Percentiles rank a stretch among this genome's conserved stretches.
phyloP scores from a whole-genome alignment of 2,329 filamentous ascomycete species.

The Penicillium digitatum region DNA sequence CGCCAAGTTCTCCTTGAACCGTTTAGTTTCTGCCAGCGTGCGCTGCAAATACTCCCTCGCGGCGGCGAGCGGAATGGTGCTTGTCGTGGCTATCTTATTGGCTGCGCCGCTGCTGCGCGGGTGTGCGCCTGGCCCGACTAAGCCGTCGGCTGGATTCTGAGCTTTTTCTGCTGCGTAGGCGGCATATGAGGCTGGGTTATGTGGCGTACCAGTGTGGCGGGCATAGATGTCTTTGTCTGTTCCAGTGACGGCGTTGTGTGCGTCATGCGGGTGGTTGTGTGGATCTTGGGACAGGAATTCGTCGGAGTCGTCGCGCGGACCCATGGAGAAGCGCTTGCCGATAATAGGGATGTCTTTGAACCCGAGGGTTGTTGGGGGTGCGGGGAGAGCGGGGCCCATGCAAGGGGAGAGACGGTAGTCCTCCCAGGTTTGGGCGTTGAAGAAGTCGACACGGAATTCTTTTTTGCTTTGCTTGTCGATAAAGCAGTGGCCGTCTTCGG shows the following conservation, averaged over 20 bases:
- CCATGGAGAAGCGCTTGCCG: constrained; percentile 37
- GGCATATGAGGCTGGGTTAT: constrained; percentile 11
- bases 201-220: background rate
- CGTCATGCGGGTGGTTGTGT: constrained; percentile 6
- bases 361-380: constrained; percentile 34
- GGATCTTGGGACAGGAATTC: constrained; percentile 23
- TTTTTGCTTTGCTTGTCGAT: constrained; percentile 77
- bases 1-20: constrained; percentile 71
- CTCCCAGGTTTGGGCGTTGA: constrained; percentile 73
- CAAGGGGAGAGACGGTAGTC: constrained; percentile 75
- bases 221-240: constrained; percentile 9
- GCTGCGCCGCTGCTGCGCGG: constrained; percentile 25
- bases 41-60: constrained; percentile 68
- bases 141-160: constrained; percentile 27
- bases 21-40: constrained; percentile 65
- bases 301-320: constrained; percentile 4
- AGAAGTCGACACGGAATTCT: constrained; percentile 79
- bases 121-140: constrained; percentile 26
- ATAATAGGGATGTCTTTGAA: constrained; percentile 40
- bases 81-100: constrained; percentile 32
- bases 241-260: background rate
- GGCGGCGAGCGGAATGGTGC: constrained; percentile 50
- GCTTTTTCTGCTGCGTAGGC: constrained; percentile 11
- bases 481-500: constrained; percentile 83
- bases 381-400: constrained; percentile 63